Base-by-base conservation (phyloP, 805 yeast species). In the Wickerhamomyces chambardii region DNA sequence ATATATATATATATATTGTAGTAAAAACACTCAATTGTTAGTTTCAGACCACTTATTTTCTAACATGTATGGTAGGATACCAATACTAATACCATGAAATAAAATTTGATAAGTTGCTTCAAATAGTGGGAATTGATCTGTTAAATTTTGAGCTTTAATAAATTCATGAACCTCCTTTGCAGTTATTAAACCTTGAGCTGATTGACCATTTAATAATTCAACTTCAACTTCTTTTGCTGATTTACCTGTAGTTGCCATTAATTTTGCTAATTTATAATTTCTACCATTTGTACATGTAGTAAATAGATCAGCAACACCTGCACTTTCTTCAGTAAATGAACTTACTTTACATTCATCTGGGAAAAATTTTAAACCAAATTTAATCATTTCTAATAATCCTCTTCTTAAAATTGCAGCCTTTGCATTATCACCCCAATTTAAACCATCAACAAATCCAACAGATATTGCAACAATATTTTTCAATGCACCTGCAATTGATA, bases 391-490 rank as follows among this genome's bases (percentile, higher is more conserved):
- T 51, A 80, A 70, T 44, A 89, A 64, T 29, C 97, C 97, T 47
- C 90, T 80, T 64, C 97, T 75, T 87, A 89, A 87, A 50, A 89
- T 78, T 31, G 97, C 97, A 32, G 96, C 82, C 62, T 87, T 85
- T 46, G 97, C 97, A 58, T 90, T 90, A 62, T 86, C 95, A 56
- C 97, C 97, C 97, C 97, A 90, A 38, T 95, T 95, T 42, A 84
- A 70, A 44, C 97, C 97, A 63, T 86, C 95, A 41, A 89, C 96
- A 55, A 89, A 84, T 32, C 97, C 97, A 41, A 92, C 95, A 40
- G 95, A 89, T 55, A 85, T 68, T 29, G 97, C 97, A 42, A 89
- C 84, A 29, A 90, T 83, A 64, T 90, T 90, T 66, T 90, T 90
- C 60, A 90, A 72, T 7, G 97, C 97, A 51, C 97, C 97, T 27